Evolutionary conservation across 495 filamentous ascomycete genomes (phyloP), one percentile per base, ranked within the genome.

Genomic region (Penicillium egyptiacum): DNA sequence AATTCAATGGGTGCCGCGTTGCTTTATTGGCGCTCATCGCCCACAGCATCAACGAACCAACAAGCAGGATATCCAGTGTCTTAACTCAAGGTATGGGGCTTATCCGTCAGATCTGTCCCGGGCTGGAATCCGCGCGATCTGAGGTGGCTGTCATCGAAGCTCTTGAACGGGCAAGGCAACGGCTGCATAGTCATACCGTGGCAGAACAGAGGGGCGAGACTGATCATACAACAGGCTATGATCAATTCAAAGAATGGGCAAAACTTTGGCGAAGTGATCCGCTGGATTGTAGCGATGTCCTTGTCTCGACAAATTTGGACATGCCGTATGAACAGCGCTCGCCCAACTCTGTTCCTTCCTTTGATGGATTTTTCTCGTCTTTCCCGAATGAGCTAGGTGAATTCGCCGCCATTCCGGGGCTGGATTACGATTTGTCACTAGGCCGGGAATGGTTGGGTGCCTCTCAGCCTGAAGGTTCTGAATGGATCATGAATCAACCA

Each of bases 91-190:
- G 55, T 1, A 62, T 62, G 55, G 12, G 30, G 1, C 43, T 57
- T 7, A 62, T 62, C 33, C 49, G 55, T 8, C 55, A 57, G 39
- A 55, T 54, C 19, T 62, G 54, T 20, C 41, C 44, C 6, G 58
- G 62, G 2, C 42, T 61, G 16, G 58, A 60, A 30, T 64, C 58
- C 5, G 62, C 62, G 23, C 51, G 51, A 20, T 61, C 59, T n/a
- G 59, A 62, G 44, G 55, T 64, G 11, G 58, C 62, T n/a, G 62
- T 64, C 35, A 61, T 64, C 19, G 62, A 64, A 56, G 58, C 58
- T 10, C 55, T 64, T 39, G 58, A 64, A 35, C 55, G 55, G 5
- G 62, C 62, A 22, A 50, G 54, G 4, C 54, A 53, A 31, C 58
- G 50, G 10, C 44, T 60, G n/a, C 47, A 64, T 16, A 40, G 16